Evolutionary conservation across 1,139 yeast genomes (phyloP).

Genomic region (Trichomonascaceae sp.): DNA sequence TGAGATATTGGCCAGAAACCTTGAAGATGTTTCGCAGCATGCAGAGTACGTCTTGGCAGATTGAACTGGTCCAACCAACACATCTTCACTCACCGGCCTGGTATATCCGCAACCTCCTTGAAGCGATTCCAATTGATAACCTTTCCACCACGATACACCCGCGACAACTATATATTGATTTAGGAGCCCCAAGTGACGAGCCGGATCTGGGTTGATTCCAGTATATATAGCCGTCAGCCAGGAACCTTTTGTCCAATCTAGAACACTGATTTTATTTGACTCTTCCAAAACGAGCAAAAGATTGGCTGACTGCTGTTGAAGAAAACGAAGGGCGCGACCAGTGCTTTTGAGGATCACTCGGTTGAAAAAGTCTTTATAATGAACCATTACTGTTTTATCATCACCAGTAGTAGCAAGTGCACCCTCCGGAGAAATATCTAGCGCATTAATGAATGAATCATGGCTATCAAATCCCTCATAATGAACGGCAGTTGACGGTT

Average conservation of each 20-base stretch:
- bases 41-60: not conserved
- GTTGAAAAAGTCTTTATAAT: conserved; percentile 17
- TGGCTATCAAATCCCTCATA: conserved; percentile 23
- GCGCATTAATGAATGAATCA: conserved; percentile 25
- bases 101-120: conserved; percentile 29
- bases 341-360: conserved; percentile 20
- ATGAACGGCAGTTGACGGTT: conserved; percentile 14
- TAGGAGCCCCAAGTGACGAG: conserved; percentile 24
- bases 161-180: conserved; percentile 29
- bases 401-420: conserved; percentile 31
- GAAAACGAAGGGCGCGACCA: conserved; percentile 30
- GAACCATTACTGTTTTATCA: conserved; percentile 27
- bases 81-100: conserved; percentile 19
- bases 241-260: conserved; percentile 31
- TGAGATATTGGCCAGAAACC: conserved; percentile 8
- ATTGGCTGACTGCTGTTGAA: conserved; percentile 32
- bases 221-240: conserved; percentile 33
- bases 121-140: conserved; percentile 23
- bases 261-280: conserved; percentile 27
- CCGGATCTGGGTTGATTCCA: conserved; percentile 12
- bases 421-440: conserved; percentile 33
- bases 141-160: conserved; percentile 36
- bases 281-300: conserved; percentile 32
- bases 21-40: not conserved
- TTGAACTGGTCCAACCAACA: conserved; percentile 11